Conservation (phyloP, 2,329 filamentous ascomycete genomes). For the Stemphylium vesicarium region DNA sequence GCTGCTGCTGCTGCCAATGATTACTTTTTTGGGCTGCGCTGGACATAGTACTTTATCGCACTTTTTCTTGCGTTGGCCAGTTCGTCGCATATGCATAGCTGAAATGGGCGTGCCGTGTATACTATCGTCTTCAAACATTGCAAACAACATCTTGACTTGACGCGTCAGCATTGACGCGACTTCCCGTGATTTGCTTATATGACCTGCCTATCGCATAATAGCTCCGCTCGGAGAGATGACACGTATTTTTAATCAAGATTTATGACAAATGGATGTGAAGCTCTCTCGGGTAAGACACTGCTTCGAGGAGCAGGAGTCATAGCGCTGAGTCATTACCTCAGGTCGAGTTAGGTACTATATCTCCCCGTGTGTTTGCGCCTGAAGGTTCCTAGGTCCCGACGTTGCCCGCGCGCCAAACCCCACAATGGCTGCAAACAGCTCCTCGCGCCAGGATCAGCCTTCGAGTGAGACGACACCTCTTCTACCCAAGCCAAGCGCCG, state of each 20-base stretch:
- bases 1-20: not conserved
- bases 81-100: not conserved
- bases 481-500: conserved; percentile 39
- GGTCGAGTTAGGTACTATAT: not conserved
- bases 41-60: not conserved
- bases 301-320: not conserved
- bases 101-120: not conserved
- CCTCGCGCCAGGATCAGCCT: not conserved
- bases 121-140: not conserved
- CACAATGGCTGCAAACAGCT: conserved; percentile 7
- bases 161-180: not conserved
- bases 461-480: conserved; percentile 55
- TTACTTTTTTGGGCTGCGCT: not conserved
- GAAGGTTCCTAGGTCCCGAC: not conserved
- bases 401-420: conserved; percentile 1
- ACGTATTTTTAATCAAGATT: not conserved
- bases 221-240: conserved; percentile 1
- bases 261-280: not conserved
- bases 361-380: not conserved
- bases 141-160: not conserved
- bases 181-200: not conserved
- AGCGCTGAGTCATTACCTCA: not conserved
- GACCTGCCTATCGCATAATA: conserved; percentile 3
- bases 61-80: not conserved
- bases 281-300: not conserved